Evolutionary conservation across 2,329 filamentous ascomycete species (phyloP), one percentile per base, ranked within the genome.

Genomic region (Knufia petricola): DNA sequence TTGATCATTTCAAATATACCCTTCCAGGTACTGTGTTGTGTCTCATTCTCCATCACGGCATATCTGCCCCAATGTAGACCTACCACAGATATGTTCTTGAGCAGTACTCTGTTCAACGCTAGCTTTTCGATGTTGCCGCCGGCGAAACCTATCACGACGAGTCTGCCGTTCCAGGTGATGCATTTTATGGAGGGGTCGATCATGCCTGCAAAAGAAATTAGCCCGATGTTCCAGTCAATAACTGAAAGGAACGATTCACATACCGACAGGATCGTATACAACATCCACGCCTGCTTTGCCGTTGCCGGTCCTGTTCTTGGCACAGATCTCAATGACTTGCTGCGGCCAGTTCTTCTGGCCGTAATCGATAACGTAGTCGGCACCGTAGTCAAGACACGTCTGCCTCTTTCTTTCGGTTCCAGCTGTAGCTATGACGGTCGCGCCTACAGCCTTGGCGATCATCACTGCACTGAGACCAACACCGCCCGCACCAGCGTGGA

Each of bases 31-130:
- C 69, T 65, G 6, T 75, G 72, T 3, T 92, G 78, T 39, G 75
- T 82, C 61, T 83, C 78, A 19, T 74, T 78, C 70, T 95, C 85
- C 56, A 84, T 78, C 38, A 73, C 74, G 1, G 81, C 71, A 68
- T 95, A 95, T 50, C 52, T 81, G 10, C 90, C 90, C 90, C 90
- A 96, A 69, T 94, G 86, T 60, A 95, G 70, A 1, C 90, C 90
- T 1, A 95, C 85, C 10, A 96, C 72, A 54, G 81, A 84, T 55
- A 95, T 90, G 64, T 95, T 95, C 76, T 95, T 96, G 58, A 96
- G 69, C 53, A 95, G 68, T 21, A 95, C 87, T 65, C 90, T 83
- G 66, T 96, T 96, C 71, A 94, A 81, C 10, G 88, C 85, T 36
- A 96, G 79, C 69, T 92, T 94, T 68, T 96, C 90, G 57, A 95